Base-by-base conservation (phyloP, 73 alveolate genomes). In the Symbiodinium natans region DNA sequence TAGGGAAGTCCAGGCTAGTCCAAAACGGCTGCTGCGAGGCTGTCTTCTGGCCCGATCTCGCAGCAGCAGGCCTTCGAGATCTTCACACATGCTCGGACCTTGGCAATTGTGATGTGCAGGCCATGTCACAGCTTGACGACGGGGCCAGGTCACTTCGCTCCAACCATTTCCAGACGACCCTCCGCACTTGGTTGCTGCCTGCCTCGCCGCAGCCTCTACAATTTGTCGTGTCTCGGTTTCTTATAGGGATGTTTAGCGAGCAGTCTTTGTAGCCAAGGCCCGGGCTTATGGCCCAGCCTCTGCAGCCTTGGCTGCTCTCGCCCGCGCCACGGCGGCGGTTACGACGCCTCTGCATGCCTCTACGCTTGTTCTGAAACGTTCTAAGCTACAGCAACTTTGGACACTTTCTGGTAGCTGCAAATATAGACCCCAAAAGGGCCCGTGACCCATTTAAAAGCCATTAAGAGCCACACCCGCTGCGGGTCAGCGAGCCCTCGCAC, bases 131-230 rank as follows among this genome's bases (percentile, higher is more conserved):
- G n/a, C n/a, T n/a, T n/a, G n/a, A n/a, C n/a, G 52, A 90, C 54
- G 94, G 84, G 31, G 43, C 34, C n/a, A 74, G 41, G 63, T 63
- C 17, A 63, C 80, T 15, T 63, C 80, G 9, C 63, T 92, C 7
- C 98, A 92, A 36, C 98, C 98, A 31, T 77, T 92, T 34, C 92
- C 98, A 1, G 98, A 75, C 2, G 98, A 92, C 63, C 83, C 92
- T 15, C 98, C 98, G 11, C 98, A 92, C 59, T 43, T 92, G 92
- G 98, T 92, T 2, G 98, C 98, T 17, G 92, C 92, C 43, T 92
- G 98, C 83, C 54, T 92, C 10, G 89, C 34, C 29, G 34, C n/a
- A 40, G 42, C 71, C 89, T 48, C 13, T 36, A 82, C 43, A 40
- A 13, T 33, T n/a, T n/a, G n/a, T n/a, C n/a, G n/a, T n/a, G n/a